phyloP scores from a whole-genome alignment of 2,329 filamentous ascomycete species.

The Lojkania enalia region DNA sequence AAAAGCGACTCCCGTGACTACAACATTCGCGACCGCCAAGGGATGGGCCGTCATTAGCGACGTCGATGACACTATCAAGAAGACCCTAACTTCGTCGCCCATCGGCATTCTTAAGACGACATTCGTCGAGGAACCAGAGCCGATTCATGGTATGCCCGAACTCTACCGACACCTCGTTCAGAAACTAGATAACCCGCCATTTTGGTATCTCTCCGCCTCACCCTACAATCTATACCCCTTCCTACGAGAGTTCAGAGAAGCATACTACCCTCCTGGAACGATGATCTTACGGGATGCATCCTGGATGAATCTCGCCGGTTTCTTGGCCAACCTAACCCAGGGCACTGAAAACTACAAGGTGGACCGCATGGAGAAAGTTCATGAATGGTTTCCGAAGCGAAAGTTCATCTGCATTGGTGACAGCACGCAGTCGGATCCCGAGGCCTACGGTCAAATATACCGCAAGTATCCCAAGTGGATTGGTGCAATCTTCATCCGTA shows the following conservation, averaged over 20 bases:
- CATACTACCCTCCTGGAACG: conserved; percentile 74
- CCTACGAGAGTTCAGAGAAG: conserved; percentile 71
- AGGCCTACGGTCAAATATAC: conserved; percentile 82
- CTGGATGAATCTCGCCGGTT: conserved; percentile 80
- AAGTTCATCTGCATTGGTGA: conserved; percentile 87
- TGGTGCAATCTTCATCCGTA: conserved; percentile 80
- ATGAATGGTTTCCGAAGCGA: conserved; percentile 75
- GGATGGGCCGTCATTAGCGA: conserved; percentile 90
- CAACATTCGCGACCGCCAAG: conserved; percentile 72
- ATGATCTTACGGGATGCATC: conserved; percentile 82
- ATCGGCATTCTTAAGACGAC: conserved; percentile 81
- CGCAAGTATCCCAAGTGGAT: conserved; percentile 74
- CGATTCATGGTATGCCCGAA: conserved; percentile 80
- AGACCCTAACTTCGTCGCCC: conserved; percentile 79
- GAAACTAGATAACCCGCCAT: conserved; percentile 65
- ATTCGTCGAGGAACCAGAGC: conserved; percentile 73
- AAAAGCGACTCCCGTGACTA: conserved; percentile 63
- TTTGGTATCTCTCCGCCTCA: conserved; percentile 92
- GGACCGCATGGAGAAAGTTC: conserved; percentile 75
- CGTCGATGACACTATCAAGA: conserved; percentile 93
- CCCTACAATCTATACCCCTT: conserved; percentile 95
- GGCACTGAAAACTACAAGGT: conserved; percentile 87
- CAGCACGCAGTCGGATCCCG: conserved; percentile 88
- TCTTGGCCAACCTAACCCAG: conserved; percentile 77
- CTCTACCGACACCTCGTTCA: conserved; percentile 70